A percentile compares a stretch with the other conserved stretches of the same genome.
These are phyloP conservation scores for Collybia mongolica DNA, from an alignment of 768 basidiomycete species.

Conservation along the genomic window DNA sequence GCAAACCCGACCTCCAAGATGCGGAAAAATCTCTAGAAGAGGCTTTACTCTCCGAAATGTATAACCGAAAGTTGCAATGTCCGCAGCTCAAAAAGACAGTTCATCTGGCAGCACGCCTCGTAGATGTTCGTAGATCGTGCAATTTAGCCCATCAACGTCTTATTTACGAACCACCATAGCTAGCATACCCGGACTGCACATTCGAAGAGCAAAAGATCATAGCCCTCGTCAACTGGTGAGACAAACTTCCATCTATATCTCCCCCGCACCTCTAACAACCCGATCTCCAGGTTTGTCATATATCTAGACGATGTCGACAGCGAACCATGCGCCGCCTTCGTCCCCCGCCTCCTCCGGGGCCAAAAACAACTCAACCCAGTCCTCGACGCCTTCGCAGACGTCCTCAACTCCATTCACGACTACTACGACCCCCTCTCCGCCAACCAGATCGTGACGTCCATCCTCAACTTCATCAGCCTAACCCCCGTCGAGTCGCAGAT, in stretches of 20 bases:
- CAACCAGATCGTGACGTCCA: conserved; percentile 8
- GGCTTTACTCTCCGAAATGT: conserved; percentile 8
- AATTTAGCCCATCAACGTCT: not conserved
- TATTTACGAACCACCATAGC: not conserved
- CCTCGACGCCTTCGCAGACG: conserved; percentile 3
- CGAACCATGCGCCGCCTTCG: conserved; percentile 1
- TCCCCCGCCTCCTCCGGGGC: conserved; percentile 9
- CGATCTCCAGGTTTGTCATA: conserved; percentile 2
- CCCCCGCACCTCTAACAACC: not conserved
- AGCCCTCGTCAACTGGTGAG: conserved; percentile 2
- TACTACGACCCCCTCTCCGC: conserved; percentile 5
- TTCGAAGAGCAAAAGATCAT: conserved; percentile 2
- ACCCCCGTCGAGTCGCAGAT: conserved; percentile 6
- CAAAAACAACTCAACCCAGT: conserved; percentile 10
- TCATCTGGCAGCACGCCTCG: conserved; percentile 7
- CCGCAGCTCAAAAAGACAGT: conserved; percentile 6
- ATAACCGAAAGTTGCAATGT: conserved; percentile 4
- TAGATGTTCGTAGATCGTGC: conserved; percentile 5
- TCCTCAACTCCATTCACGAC: conserved; percentile 5
- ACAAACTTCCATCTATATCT: too few relatives aligned
- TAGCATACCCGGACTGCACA: not conserved
- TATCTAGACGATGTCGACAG: conserved; percentile 10
- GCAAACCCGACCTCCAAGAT: not conserved
- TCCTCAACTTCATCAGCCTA: conserved; percentile 6
- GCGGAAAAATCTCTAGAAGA: conserved; percentile 6